phyloP scores from a whole-genome alignment of 192 early-diverging fungal species.

The Podila epigama region DNA sequence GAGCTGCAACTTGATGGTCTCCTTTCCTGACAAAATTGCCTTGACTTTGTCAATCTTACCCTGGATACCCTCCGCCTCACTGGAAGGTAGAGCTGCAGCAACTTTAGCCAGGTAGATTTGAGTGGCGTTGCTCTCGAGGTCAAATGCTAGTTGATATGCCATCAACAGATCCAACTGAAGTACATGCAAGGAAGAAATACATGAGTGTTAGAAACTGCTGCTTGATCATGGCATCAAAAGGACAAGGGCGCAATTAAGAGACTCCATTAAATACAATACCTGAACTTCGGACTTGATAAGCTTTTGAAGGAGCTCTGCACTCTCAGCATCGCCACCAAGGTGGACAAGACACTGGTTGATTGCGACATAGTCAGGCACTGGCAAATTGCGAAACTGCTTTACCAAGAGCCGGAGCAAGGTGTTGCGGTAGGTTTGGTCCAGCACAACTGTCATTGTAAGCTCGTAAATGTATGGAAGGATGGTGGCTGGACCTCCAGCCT shows the following conservation, averaged over 20 bases:
- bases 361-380: conserved; percentile 91
- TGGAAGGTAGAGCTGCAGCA: conserved; percentile 61
- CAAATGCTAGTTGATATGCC: conserved; percentile 98
- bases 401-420: conserved; percentile 82
- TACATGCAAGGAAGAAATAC: background rate
- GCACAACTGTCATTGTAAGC: conserved; percentile 84
- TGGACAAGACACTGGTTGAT: conserved; percentile 92
- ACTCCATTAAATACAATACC: conserved; percentile 52
- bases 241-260: background rate
- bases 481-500: conserved; percentile 70
- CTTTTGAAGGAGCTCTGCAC: conserved; percentile 77
- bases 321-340: conserved; percentile 79
- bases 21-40: conserved; percentile 87
- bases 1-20: conserved; percentile 90
- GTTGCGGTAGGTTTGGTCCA: conserved; percentile 81
- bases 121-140: conserved; percentile 94
- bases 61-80: conserved; percentile 25
- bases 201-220: background rate
- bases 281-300: conserved; percentile 70
- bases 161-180: conserved; percentile 68
- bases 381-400: conserved; percentile 72
- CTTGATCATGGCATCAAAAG: background rate
- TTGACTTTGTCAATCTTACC: conserved; percentile 66
- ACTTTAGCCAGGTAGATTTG: conserved; percentile 96
- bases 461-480: conserved; percentile 89